Conservation (phyloP, 371 early-diverging fungal species). For the Mortierella sp. region DNA sequence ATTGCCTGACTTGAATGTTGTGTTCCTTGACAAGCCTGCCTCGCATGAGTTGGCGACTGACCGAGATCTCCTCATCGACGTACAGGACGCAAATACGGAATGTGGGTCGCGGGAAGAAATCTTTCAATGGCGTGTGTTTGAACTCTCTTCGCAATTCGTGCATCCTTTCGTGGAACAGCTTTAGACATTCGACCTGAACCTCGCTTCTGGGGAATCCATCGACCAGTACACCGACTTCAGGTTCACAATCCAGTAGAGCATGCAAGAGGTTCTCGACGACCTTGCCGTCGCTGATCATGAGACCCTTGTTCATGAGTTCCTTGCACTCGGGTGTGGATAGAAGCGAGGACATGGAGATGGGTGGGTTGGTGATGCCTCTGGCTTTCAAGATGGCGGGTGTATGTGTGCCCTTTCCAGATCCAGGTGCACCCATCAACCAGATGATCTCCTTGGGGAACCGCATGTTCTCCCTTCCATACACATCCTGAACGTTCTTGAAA, state of each 20-base stretch:
- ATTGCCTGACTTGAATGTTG: slow-evolving; percentile 66
- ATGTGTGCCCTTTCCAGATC: slow-evolving; percentile 76
- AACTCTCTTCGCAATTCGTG: slow-evolving; percentile 63
- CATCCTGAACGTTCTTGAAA: slow-evolving; percentile 74
- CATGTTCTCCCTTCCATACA: slow-evolving; percentile 68
- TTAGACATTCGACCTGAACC: slow-evolving; percentile 73
- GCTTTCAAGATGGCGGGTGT: slow-evolving; percentile 72
- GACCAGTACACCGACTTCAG: slow-evolving; percentile 69
- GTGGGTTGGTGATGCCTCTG: slow-evolving; percentile 72
- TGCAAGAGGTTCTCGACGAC: slow-evolving; percentile 66
- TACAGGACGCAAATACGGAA: slow-evolving; percentile 76
- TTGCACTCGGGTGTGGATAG: slow-evolving; percentile 72
- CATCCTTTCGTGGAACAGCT: slow-evolving; percentile 72
- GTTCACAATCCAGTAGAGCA: slow-evolving; percentile 70
- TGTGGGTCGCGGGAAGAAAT: slow-evolving; percentile 72
- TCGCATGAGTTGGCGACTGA: slow-evolving; percentile 68
- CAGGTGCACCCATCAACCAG: slow-evolving; percentile 79
- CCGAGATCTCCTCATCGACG: slow-evolving; percentile 74
- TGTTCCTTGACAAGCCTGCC: slow-evolving; percentile 71
- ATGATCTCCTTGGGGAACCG: slow-evolving; percentile 73
- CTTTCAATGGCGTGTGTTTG: slow-evolving; percentile 65
- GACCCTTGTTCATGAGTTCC: slow-evolving; percentile 72
- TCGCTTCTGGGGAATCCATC: slow-evolving; percentile 80
- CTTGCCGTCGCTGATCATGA: slow-evolving; percentile 73
- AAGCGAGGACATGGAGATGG: slow-evolving; percentile 73